phyloP scores from a whole-genome alignment of 345 rosid genomes.

The Murraya paniculata region DNA sequence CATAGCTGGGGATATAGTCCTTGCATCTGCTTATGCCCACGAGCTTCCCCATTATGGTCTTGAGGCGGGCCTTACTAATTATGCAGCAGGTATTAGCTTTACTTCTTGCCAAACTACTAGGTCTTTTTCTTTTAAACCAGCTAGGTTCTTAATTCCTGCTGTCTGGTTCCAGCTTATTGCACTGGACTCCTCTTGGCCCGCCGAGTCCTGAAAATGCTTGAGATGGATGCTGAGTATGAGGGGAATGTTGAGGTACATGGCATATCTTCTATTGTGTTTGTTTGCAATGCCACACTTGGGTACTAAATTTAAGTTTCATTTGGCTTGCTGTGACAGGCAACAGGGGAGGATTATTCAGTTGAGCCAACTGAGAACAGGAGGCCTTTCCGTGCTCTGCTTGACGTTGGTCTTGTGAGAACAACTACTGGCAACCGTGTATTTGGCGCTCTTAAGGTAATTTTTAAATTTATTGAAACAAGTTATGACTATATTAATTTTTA shows the following conservation, averaged over 20 bases:
- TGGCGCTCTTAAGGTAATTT: slow-evolving; percentile 65
- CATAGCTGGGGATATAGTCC: slow-evolving; percentile 59
- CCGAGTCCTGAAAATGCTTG: slow-evolving; percentile 59
- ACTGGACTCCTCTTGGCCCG: slow-evolving; percentile 78
- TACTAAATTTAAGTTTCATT: not conserved
- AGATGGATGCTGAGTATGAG: slow-evolving; percentile 65
- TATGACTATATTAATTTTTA: slow-evolving; percentile 7
- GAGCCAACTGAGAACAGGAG: slow-evolving; percentile 69
- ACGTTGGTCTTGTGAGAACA: slow-evolving; percentile 71
- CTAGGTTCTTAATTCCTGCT: not conserved
- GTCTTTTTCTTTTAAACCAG: not conserved
- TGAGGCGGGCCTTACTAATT: slow-evolving; percentile 67
- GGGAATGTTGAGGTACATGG: slow-evolving; percentile 65
- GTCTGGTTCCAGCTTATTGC: slow-evolving; percentile 48
- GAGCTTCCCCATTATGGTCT: slow-evolving; percentile 66
- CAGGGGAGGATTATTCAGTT: slow-evolving; percentile 70
- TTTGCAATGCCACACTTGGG: not conserved
- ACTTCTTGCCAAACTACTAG: not conserved
- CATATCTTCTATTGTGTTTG: not conserved
- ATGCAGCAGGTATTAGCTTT: slow-evolving; percentile 58
- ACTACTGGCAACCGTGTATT: slow-evolving; percentile 82
- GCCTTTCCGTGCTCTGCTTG: slow-evolving; percentile 82
- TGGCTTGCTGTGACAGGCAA: slow-evolving; percentile 36
- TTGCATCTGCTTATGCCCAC: slow-evolving; percentile 65
- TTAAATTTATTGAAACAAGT: not conserved